Base-by-base conservation (phyloP, 1,284 basidiomycete genomes). In the Rhodotorula sp. region DNA sequence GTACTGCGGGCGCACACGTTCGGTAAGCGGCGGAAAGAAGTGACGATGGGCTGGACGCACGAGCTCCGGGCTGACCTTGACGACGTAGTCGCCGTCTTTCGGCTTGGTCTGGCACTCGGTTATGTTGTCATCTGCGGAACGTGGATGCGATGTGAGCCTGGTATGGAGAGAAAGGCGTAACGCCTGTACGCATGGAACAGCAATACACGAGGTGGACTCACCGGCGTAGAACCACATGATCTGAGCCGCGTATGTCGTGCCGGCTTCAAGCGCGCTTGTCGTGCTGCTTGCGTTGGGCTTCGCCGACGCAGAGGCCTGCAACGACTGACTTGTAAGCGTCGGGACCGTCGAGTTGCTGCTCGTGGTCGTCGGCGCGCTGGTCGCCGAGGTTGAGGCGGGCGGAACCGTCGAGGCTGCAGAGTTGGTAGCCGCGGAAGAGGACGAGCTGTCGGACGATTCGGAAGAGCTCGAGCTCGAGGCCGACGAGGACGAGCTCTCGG, bases 211-310 rank as follows among this genome's bases (percentile, higher is more conserved):
- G n/a, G n/a, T n/a, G n/a, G 32, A 60, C 53, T 36, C 5, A 60
- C 66, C 29, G 13, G 55, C 64, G 3, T 72, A 25, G 51, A 63
- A 72, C 70, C 70, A 72, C 3, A 60, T 68, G 13, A 72, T 63
- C 51, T 72, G 66, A 17, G 63, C 66, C 3, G 61, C 61, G 44
- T 54, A 72, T 1, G 70, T 72, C 27, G 55, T 37, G 0, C 36
- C 36, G 10, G 54, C 8, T 13, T 41, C n/a, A 17, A 58, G 39
- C 0, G 55, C 59, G 27, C 36, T 44, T 1, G 32, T 57, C 27
- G 44, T 29, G 5, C 46, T 62, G 22, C n/a, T 19, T 19, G 27
- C n/a, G 34, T 2, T 37, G 1, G 29, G 27, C 32, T 22, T 51
- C 4, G 29, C 19, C 17, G 54, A 21, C 7, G 58, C 13, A n/a